These are phyloP conservation scores for Colletotrichum acutatum DNA, from an alignment of 2,329 filamentous ascomycete species.

Conservation along the genomic window DNA sequence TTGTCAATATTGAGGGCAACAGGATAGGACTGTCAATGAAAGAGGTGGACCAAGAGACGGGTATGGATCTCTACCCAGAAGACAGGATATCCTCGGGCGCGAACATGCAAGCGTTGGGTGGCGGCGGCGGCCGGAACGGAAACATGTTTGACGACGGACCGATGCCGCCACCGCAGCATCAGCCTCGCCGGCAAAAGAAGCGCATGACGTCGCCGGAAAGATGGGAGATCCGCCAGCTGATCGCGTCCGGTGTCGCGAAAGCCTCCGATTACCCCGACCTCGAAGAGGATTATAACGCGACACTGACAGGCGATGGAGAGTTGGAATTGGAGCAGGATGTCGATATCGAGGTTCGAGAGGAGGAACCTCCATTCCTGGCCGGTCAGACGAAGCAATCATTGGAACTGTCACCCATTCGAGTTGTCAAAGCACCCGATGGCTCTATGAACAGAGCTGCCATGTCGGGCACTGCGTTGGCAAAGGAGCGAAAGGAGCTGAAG, in stretches of 20 bases:
- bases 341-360: slow-evolving; percentile 95
- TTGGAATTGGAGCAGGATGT: slow-evolving; percentile 96
- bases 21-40: slow-evolving; percentile 95
- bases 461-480: slow-evolving; percentile 88
- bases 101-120: slow-evolving; percentile 85
- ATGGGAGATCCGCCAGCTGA: slow-evolving; percentile 97
- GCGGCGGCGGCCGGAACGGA: slow-evolving; percentile 64
- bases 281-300: slow-evolving; percentile 92
- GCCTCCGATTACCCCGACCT: slow-evolving; percentile 94
- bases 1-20: slow-evolving; percentile 84
- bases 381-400: slow-evolving; percentile 97
- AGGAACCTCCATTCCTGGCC: slow-evolving; percentile 94
- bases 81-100: slow-evolving; percentile 86
- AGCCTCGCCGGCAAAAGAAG: slow-evolving; percentile 76
- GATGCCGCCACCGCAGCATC: slow-evolving; percentile 46
- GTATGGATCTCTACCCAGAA: slow-evolving; percentile 83
- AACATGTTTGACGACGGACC: slow-evolving; percentile 71
- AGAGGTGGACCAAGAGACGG: slow-evolving; percentile 91
- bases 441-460: slow-evolving; percentile 97
- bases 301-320: slow-evolving; percentile 84
- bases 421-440: slow-evolving; percentile 98
- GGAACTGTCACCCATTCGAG: slow-evolving; percentile 93
- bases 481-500: slow-evolving; percentile 88
- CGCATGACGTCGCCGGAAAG: slow-evolving; percentile 95
- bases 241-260: slow-evolving; percentile 93